phyloP scores from a whole-genome alignment of 768 basidiomycete species.

The Lentinula guzmanii region DNA sequence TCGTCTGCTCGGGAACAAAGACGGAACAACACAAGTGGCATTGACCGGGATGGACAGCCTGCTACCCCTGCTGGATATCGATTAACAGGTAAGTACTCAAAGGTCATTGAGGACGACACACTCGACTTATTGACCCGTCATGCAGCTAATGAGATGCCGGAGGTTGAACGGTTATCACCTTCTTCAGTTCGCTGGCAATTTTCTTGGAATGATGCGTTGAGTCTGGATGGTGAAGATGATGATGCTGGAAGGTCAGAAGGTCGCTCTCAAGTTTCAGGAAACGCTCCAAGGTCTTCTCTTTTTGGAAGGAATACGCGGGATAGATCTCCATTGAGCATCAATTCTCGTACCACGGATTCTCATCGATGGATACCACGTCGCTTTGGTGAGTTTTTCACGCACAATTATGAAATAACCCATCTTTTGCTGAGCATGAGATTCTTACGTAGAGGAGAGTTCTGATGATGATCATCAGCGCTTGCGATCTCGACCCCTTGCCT shows the following conservation, averaged over 20 bases:
- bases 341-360: background rate
- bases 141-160: background rate
- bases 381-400: background rate
- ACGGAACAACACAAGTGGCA: no score
- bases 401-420: background rate
- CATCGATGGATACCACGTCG: background rate
- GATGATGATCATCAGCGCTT: background rate
- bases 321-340: background rate
- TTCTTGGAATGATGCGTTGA: slow-evolving; percentile 5
- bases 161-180: background rate
- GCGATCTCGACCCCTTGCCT: background rate
- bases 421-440: background rate
- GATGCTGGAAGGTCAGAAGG: background rate
- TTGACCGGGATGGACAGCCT: background rate
- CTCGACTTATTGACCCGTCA: background rate
- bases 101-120: background rate
- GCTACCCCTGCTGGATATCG: background rate
- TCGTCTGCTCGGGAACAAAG: background rate
- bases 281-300: background rate
- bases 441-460: background rate
- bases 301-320: background rate
- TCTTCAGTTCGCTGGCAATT: slow-evolving; percentile 3
- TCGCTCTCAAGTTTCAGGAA: background rate
- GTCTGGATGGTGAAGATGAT: background rate
- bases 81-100: background rate